Evolutionary conservation across 179 eudicot species (phyloP), one percentile per base, ranked within the genome.

Genomic region (Amaranthus tricolor): DNA sequence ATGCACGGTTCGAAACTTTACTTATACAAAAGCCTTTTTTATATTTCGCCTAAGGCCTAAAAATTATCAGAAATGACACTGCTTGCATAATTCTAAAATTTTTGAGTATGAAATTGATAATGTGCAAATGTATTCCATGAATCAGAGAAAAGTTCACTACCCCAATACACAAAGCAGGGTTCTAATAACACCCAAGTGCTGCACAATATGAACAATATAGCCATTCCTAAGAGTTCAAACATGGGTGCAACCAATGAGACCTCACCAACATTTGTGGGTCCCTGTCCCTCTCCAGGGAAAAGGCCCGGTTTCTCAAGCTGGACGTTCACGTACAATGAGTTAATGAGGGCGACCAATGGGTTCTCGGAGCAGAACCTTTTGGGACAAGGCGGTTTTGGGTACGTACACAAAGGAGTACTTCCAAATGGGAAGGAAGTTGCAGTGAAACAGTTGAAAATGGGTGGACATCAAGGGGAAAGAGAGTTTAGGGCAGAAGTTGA

Each of bases 331-430:
- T 82, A 82, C 43, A 78, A 86, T 45, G 89, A 86, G 52, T 59
- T 86, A 50, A 59, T 17, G 16, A 78, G 74, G 53, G 86, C 89
- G 64, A 86, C 89, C 0, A 63, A 65, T 52, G 76, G 83, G 4
- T 86, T 86, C 73, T 80, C 84, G 0, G 82, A 75, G 71, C 44
- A 74, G 21, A 82, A 84, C 40, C 78, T 86, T 50, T 81, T 86
- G 2, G 89, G 89, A 53, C 83, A 84, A 58, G 87, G 87, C 31
- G 89, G 87, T 57, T 86, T 86, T 77, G 87, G 89, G 49, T 82
- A 61, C 9, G 89, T 86, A 11, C 59, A 78, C 73, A 86, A 82
- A 74, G 89, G 87, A 71, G 77, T 82, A 40, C 82, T 86, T 43
- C 81, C 81, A 1, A 84, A 80, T 74, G 87, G 89, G 68, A 86